A percentile compares a stretch with the other conserved stretches of the same genome.
Evolutionary conservation across 441 rosid genomes (phyloP).

Genomic region (Gossypium davidsonii): DNA sequence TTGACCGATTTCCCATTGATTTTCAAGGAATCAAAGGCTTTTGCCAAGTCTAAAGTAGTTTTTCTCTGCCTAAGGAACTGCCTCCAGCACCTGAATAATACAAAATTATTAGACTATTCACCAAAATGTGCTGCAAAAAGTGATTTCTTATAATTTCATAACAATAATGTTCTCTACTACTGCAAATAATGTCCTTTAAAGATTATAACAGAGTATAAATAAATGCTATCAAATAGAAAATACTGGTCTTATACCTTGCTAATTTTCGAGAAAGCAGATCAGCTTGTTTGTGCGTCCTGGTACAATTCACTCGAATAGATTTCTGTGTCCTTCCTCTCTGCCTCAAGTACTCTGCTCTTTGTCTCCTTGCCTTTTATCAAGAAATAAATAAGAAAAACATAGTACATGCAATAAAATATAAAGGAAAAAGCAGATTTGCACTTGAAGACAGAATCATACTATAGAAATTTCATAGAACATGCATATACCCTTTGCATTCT

Average conservation of each 20-base stretch:
- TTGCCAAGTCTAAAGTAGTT: constrained; percentile 72
- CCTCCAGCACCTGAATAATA: constrained; percentile 74
- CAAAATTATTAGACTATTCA: constrained; percentile 8
- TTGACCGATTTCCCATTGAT: constrained; percentile 42
- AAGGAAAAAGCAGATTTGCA: neutral
- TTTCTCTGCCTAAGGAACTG: constrained; percentile 51
- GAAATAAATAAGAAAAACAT: constrained; percentile 17
- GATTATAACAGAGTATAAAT: neutral
- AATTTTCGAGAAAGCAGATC: constrained; percentile 70
- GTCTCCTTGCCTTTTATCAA: constrained; percentile 65
- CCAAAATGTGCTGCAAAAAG: neutral
- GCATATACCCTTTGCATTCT: constrained; percentile 72
- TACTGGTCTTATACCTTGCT: constrained; percentile 42
- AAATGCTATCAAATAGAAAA: neutral
- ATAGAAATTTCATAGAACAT: constrained; percentile 1
- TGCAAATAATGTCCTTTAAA: neutral
- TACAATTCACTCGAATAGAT: constrained; percentile 39
- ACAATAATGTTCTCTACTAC: neutral
- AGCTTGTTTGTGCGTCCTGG: constrained; percentile 63
- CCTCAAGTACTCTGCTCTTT: constrained; percentile 83
- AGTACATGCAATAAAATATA: neutral
- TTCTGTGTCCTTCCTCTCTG: constrained; percentile 63
- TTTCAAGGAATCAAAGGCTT: constrained; percentile 55
- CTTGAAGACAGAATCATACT: neutral
- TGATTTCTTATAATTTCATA: neutral